phyloP scores from a whole-genome alignment of 2,329 filamentous ascomycete species.

The Botrytis galanthina region DNA sequence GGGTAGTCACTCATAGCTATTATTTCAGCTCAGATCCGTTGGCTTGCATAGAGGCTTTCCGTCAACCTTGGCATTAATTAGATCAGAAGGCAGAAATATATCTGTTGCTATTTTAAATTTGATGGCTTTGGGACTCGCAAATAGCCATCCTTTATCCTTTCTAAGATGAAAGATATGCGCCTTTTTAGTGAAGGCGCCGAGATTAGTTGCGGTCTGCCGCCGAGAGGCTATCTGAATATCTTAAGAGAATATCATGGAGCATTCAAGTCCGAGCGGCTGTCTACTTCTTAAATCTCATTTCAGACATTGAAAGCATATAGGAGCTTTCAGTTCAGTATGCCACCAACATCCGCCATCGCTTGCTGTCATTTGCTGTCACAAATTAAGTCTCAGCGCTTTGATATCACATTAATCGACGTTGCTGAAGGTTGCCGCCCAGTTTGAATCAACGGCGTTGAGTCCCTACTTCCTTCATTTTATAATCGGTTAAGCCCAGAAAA shows the following conservation, averaged over 20 bases:
- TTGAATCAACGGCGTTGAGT: neutral
- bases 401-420: neutral
- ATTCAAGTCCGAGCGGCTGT: neutral
- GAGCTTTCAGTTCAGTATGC: neutral
- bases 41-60: conserved; percentile 4
- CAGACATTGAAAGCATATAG: neutral
- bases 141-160: neutral
- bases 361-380: neutral
- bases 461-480: conserved; percentile 7
- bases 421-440: neutral
- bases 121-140: neutral
- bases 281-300: neutral
- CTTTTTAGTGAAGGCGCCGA: neutral
- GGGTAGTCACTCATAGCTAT: neutral
- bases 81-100: neutral
- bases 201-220: neutral
- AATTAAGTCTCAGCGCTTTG: neutral
- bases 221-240: neutral
- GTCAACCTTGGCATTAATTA: conserved; percentile 6
- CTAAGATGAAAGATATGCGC: neutral
- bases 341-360: neutral
- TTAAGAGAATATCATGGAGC: neutral
- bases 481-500: neutral
- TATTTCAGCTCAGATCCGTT: conserved; percentile 14
- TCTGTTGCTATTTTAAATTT: conserved; percentile 5